Percentiles rank a stretch among this genome's conserved stretches.
Evolutionary conservation across 225 moss, liverwort and hornwort species (phyloP).

Genomic region (Neckera pumila): DNA sequence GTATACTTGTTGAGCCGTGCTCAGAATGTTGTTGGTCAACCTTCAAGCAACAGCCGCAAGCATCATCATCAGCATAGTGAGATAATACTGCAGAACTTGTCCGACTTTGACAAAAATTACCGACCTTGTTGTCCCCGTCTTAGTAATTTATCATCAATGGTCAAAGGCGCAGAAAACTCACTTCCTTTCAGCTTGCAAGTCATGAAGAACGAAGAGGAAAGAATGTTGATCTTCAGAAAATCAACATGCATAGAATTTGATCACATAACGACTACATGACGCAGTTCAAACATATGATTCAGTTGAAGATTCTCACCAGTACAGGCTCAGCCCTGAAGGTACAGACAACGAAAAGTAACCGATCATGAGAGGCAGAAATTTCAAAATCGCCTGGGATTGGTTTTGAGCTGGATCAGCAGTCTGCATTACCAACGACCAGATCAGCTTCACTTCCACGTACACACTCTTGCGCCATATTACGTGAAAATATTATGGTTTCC

Average conservation of each 20-base stretch:
- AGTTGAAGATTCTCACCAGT: slow-evolving; percentile 46
- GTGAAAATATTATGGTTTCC: background rate
- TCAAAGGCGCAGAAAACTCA: background rate
- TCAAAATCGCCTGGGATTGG: slow-evolving; percentile 72
- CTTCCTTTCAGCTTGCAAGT: background rate
- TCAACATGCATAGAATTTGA: background rate
- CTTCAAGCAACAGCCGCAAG: background rate
- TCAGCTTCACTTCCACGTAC: background rate
- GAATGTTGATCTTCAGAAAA: background rate
- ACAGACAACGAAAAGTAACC: slow-evolving; percentile 96
- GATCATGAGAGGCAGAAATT: slow-evolving; percentile 96
- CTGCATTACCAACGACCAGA: slow-evolving; percentile 21
- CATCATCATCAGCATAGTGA: background rate
- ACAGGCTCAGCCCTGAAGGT: slow-evolving; percentile 89
- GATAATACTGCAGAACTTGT: background rate
- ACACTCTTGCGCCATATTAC: background rate
- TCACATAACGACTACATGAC: background rate
- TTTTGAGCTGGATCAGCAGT: slow-evolving; percentile 65
- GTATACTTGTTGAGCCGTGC: slow-evolving; percentile 95
- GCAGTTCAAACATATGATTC: background rate
- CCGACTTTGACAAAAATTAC: background rate
- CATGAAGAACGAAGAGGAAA: background rate
- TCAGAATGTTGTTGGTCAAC: slow-evolving; percentile 91
- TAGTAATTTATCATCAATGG: background rate
- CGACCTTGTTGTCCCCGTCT: background rate